Percentiles rank a stretch among this genome's conserved stretches.
phyloP scores from a whole-genome alignment of 2,329 filamentous ascomycete species.

The Mariannaea elegans region DNA sequence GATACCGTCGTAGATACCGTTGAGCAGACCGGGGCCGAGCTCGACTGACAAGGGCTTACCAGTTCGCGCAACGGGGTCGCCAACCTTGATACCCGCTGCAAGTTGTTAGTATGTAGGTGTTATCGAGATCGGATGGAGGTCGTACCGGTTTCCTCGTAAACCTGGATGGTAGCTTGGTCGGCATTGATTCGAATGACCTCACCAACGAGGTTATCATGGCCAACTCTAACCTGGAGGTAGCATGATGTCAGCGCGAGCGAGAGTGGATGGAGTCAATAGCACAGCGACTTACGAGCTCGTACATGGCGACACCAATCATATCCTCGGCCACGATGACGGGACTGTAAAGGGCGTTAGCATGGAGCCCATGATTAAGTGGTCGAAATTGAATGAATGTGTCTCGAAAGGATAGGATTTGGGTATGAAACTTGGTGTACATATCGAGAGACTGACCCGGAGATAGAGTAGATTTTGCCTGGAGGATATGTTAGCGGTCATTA shows the following conservation, averaged over 20 bases:
- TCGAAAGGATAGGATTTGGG: slow-evolving; percentile 6
- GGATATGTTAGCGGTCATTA: slow-evolving; percentile 36
- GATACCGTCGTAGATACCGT: slow-evolving; percentile 99
- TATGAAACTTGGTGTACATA: slow-evolving; percentile 3
- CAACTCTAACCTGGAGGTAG: slow-evolving; percentile 78
- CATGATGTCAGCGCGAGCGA: slow-evolving; percentile 21
- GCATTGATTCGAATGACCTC: slow-evolving; percentile 98
- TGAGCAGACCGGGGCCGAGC: slow-evolving; percentile 94
- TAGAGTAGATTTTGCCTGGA: slow-evolving; percentile 68
- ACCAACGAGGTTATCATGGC: slow-evolving; percentile 89
- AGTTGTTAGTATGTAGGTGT: slow-evolving; percentile 27
- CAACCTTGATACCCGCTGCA: slow-evolving; percentile 90
- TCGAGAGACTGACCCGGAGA: slow-evolving; percentile 64
- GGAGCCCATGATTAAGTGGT: background rate
- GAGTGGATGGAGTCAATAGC: slow-evolving; percentile 4
- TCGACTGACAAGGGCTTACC: slow-evolving; percentile 98
- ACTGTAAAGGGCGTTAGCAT: slow-evolving; percentile 55
- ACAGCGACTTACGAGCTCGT: slow-evolving; percentile 80
- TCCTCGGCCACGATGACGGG: slow-evolving; percentile 97
- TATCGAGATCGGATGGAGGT: slow-evolving; percentile 16
- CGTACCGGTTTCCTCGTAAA: slow-evolving; percentile 98
- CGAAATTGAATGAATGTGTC: slow-evolving; percentile 14
- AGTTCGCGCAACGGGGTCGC: slow-evolving; percentile 89
- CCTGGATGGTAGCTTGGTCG: slow-evolving; percentile 97
- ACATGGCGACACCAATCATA: slow-evolving; percentile 99